Evolutionary conservation across 805 yeast genomes (phyloP), one percentile per base, ranked within the genome.

Genomic region (Schwanniomyces pseudopolymorphus): DNA sequence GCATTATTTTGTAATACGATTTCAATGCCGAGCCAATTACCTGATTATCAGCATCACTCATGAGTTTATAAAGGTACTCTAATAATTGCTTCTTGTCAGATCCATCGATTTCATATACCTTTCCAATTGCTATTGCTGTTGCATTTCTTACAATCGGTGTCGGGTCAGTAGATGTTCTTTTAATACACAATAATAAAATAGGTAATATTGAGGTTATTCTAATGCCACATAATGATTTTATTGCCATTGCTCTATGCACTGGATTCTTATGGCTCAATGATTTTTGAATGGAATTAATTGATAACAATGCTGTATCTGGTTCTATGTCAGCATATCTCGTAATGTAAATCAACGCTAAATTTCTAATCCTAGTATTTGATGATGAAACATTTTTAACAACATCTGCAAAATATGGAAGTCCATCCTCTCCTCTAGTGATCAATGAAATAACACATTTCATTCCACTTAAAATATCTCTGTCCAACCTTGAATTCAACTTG

Each of bases 281-380:
- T 64, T 87, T 89, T 63, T 94, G 99, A 41, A 94, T 87, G 0
- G 97, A 87, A 64, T 94, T 94, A 53, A 94, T 87, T 0, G 96
- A 83, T 39, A 94, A 72, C 17, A 94, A 75, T 2, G 98, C 94
- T n/a, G 88, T 78, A 61, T 91, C 96, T 8, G 94, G 96, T 54
- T 89, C 91, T 45, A 74, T 64, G 51, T 89, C 95, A 20, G 96
- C 94, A 61, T 81, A 89, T 46, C 87, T 75, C 37, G 84, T 69
- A 41, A 94, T 67, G 55, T 88, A 89, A 1, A 85, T 74, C 65
- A 88, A 81, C 1, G 90, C 96, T 61, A 92, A 74, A 54, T 85
- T 81, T 49, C 88, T 80, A 24, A 89, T 79, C 51, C 83, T 85
- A 46, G 82, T 80, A 40, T 70, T 66, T 4, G 74, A 55, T 16